A percentile compares a stretch with the other conserved stretches of the same genome.
These are phyloP conservation scores for Mangifera indica DNA, from an alignment of 345 rosid species.

Conservation along the genomic window DNA sequence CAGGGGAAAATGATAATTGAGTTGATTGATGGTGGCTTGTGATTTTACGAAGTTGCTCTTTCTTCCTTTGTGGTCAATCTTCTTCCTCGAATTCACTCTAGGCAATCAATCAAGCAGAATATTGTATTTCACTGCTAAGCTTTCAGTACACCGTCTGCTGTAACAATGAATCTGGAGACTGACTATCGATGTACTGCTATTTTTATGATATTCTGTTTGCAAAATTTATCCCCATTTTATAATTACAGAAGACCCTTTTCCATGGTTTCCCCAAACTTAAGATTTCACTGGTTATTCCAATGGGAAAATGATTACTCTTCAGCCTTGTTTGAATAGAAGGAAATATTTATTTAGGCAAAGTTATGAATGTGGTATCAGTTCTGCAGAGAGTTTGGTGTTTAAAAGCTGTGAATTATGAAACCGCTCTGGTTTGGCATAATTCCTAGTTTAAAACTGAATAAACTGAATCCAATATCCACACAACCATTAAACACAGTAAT, in stretches of 20 bases:
- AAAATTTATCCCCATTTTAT: not conserved
- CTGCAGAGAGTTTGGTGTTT: too few relatives aligned
- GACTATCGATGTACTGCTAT: not conserved
- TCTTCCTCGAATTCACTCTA: not conserved
- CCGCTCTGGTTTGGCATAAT: too few relatives aligned
- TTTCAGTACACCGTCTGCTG: not conserved
- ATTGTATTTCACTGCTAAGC: not conserved
- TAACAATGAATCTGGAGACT: not conserved
- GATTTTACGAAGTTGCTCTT: not conserved
- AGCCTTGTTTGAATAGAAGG: not conserved
- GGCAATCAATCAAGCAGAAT: not conserved
- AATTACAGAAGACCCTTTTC: not conserved
- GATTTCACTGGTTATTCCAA: too few relatives aligned
- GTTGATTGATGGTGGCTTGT: not conserved
- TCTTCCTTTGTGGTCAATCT: constrained; percentile 1
- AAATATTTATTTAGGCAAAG: not conserved
- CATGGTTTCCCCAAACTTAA: not conserved
- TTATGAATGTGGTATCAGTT: too few relatives aligned
- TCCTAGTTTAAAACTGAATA: too few relatives aligned
- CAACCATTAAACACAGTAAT: not conserved
- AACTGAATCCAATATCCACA: not conserved
- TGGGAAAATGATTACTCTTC: not conserved
- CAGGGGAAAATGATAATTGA: not conserved
- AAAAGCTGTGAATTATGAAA: too few relatives aligned
- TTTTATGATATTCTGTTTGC: not conserved